These are phyloP conservation scores for Lachancea sp. DNA, from an alignment of 805 yeast species.

Conservation along the genomic window DNA sequence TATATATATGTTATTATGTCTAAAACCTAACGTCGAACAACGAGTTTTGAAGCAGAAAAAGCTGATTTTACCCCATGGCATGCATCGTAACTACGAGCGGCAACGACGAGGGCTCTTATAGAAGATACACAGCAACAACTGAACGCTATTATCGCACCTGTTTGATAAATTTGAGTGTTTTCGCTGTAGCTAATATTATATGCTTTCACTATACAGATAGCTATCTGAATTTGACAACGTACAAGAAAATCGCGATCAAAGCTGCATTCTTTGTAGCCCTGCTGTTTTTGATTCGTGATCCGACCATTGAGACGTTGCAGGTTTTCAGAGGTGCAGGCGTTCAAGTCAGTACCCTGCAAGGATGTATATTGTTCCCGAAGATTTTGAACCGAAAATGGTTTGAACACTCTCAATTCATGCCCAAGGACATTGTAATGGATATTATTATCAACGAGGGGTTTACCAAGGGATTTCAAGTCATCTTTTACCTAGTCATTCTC, in stretches of 20 bases:
- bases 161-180: not conserved
- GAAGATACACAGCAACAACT: slow-evolving; percentile 1
- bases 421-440: slow-evolving; percentile 52
- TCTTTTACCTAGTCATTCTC: slow-evolving; percentile 55
- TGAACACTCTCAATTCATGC: slow-evolving; percentile 39
- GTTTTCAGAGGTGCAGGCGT: slow-evolving; percentile 25
- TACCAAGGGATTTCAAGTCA: slow-evolving; percentile 51
- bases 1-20: no score
- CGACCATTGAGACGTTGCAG: slow-evolving; percentile 20
- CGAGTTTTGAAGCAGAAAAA: slow-evolving; percentile 2
- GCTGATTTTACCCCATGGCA: not conserved
- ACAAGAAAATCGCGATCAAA: slow-evolving; percentile 1
- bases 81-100: not conserved
- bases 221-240: not conserved
- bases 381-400: slow-evolving; percentile 12
- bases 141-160: not conserved
- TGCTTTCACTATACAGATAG: not conserved
- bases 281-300: slow-evolving; percentile 11
- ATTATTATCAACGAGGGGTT: slow-evolving; percentile 73
- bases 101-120: not conserved
- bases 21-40: not conserved
- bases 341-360: slow-evolving; percentile 18
- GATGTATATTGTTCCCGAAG: slow-evolving; percentile 22
- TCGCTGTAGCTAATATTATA: not conserved
- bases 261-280: not conserved